These are phyloP conservation scores for Pisolithus microcarpus DNA, from an alignment of 768 basidiomycete genomes.

Conservation along the genomic window DNA sequence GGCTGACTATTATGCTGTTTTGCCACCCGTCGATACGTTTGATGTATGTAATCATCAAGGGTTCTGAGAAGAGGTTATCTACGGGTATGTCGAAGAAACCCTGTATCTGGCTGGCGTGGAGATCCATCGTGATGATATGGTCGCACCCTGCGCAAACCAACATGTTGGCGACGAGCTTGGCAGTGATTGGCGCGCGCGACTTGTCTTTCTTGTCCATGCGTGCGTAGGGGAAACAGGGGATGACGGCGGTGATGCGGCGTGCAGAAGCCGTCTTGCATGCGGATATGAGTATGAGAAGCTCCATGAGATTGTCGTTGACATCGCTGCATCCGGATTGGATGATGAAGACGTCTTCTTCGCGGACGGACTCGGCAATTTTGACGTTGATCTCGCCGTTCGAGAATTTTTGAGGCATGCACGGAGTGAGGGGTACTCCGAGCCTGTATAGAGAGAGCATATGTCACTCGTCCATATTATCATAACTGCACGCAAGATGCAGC, in stretches of 20 bases:
- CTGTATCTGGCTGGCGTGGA: conserved; percentile 96
- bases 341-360: conserved; percentile 99
- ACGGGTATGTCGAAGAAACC: conserved; percentile 99
- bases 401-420: conserved; percentile 82
- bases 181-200: conserved; percentile 91
- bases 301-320: conserved; percentile 96
- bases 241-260: conserved; percentile 91
- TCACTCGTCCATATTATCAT: conserved; percentile 39
- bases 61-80: conserved; percentile 95
- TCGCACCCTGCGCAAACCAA: conserved; percentile 94
- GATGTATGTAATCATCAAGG: conserved; percentile 91
- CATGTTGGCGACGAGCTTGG: conserved; percentile 98
- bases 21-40: conserved; percentile 84
- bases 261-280: conserved; percentile 97
- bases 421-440: conserved; percentile 81
- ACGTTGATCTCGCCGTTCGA: conserved; percentile 95
- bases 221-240: conserved; percentile 96
- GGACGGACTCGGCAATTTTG: conserved; percentile 90
- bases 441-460: conserved; percentile 44
- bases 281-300: conserved; percentile 96
- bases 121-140: conserved; percentile 99
- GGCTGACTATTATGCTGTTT: conserved; percentile 87
- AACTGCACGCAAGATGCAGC: no score
- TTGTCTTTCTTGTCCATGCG: conserved; percentile 98
- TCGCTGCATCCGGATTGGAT: conserved; percentile 86